These are phyloP conservation scores for Cordyceps militaris DNA, from an alignment of 2,329 filamentous ascomycete species.

Conservation along the genomic window DNA sequence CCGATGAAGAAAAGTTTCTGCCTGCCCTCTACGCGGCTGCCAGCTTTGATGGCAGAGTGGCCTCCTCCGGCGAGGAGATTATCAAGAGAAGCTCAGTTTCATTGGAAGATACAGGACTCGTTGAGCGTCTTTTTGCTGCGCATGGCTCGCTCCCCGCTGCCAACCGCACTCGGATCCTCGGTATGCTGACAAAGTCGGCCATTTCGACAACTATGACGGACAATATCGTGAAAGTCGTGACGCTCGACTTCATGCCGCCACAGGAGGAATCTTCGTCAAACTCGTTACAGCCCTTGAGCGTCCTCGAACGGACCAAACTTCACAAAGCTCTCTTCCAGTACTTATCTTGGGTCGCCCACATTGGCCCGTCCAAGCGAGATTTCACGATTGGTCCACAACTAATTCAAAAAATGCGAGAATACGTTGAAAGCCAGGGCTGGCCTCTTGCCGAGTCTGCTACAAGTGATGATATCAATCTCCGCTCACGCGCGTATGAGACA, in stretches of 20 bases:
- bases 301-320: slow-evolving; percentile 71
- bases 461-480: slow-evolving; percentile 56
- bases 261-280: slow-evolving; percentile 8
- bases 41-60: slow-evolving; percentile 72
- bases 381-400: slow-evolving; percentile 63
- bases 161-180: slow-evolving; percentile 70
- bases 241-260: slow-evolving; percentile 48
- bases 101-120: slow-evolving; percentile 59
- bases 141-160: slow-evolving; percentile 68
- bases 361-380: slow-evolving; percentile 51
- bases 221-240: slow-evolving; percentile 64
- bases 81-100: slow-evolving; percentile 72
- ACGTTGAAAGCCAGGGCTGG: slow-evolving; percentile 78
- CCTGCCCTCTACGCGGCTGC: slow-evolving; percentile 78
- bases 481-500: slow-evolving; percentile 81
- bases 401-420: slow-evolving; percentile 62
- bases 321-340: slow-evolving; percentile 79
- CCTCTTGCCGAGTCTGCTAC: slow-evolving; percentile 55
- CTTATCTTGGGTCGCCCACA: slow-evolving; percentile 76
- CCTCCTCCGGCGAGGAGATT: slow-evolving; percentile 80
- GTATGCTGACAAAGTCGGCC: slow-evolving; percentile 68
- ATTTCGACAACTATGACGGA: slow-evolving; percentile 62
- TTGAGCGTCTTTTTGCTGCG: slow-evolving; percentile 61
- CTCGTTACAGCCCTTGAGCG: slow-evolving; percentile 37
- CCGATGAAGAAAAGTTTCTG: slow-evolving; percentile 73